A percentile compares a stretch with the other conserved stretches of the same genome.
Conservation (phyloP, 345 rosid species). For the Camelina neglecta region DNA sequence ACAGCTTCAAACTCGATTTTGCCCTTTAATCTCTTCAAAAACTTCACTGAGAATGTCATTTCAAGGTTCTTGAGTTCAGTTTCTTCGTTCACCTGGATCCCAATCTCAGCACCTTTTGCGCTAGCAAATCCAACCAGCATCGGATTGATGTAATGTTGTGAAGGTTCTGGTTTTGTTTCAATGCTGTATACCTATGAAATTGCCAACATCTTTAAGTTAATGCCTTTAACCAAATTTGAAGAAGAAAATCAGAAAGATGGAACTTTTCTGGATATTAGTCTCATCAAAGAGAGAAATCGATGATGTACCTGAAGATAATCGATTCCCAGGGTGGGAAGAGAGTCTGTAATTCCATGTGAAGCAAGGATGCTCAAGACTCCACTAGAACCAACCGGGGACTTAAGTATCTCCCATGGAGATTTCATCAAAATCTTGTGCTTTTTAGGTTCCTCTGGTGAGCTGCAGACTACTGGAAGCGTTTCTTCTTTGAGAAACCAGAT, state of each 20-base stretch:
- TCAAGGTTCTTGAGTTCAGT: conserved; percentile 46
- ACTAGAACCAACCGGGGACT: conserved; percentile 82
- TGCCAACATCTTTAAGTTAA: conserved; percentile 10
- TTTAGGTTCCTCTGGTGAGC: conserved; percentile 54
- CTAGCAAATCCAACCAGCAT: conserved; percentile 59
- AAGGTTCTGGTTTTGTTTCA: conserved; percentile 26
- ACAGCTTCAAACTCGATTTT: conserved; percentile 56
- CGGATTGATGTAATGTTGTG: conserved; percentile 36
- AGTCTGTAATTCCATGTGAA: conserved; percentile 54
- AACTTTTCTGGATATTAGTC: conserved; percentile 1
- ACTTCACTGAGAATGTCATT: conserved; percentile 55
- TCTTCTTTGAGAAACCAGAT: conserved; percentile 83
- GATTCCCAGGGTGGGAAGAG: conserved; percentile 61
- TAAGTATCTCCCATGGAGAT: conserved; percentile 90
- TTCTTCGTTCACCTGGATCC: conserved; percentile 52
- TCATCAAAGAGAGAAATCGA: neutral
- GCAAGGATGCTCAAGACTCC: conserved; percentile 69
- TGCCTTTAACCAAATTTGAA: conserved; percentile 20
- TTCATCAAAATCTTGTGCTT: conserved; percentile 81
- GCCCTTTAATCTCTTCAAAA: conserved; percentile 50
- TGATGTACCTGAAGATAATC: conserved; percentile 68
- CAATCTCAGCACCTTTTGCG: conserved; percentile 57
- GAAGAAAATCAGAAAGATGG: conserved; percentile 5
- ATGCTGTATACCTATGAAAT: conserved; percentile 58
- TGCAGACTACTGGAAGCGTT: conserved; percentile 72